Percentiles rank a stretch among this genome's conserved stretches.
Evolutionary conservation across 2,329 filamentous ascomycete species (phyloP).

Genomic region (Boeremia lycopersici): DNA sequence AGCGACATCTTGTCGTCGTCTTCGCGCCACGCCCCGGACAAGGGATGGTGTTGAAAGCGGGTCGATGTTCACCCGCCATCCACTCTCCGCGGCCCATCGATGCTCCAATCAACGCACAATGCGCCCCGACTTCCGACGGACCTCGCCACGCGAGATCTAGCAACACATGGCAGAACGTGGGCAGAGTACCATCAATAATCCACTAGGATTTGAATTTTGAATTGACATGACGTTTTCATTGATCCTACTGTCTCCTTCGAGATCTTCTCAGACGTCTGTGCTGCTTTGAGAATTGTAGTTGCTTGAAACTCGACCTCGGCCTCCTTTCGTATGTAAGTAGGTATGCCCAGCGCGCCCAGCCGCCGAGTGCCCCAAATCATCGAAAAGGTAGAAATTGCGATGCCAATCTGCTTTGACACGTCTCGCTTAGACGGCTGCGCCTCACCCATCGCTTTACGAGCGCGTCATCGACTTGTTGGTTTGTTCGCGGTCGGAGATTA

Average conservation of each 20-base stretch:
- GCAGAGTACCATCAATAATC: not conserved
- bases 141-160: not conserved
- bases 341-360: slow-evolving; percentile 16
- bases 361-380: slow-evolving; percentile 15
- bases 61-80: slow-evolving; percentile 19
- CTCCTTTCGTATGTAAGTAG: not conserved
- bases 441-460: slow-evolving; percentile 4
- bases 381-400: slow-evolving; percentile 18
- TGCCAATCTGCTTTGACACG: slow-evolving; percentile 14
- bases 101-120: slow-evolving; percentile 5
- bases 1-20: slow-evolving; percentile 15
- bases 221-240: not conserved
- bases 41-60: slow-evolving; percentile 14
- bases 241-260: not conserved
- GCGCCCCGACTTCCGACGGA: slow-evolving; percentile 11
- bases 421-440: slow-evolving; percentile 16
- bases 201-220: not conserved
- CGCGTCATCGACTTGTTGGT: slow-evolving; percentile 12
- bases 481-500: not conserved
- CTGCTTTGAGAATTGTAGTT: not conserved
- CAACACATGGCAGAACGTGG: slow-evolving; percentile 5
- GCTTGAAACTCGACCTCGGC: not conserved
- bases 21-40: slow-evolving; percentile 14
- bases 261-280: not conserved
- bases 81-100: not conserved